Conservation (phyloP, 306 rosid species). For the Rubus idaeus region DNA sequence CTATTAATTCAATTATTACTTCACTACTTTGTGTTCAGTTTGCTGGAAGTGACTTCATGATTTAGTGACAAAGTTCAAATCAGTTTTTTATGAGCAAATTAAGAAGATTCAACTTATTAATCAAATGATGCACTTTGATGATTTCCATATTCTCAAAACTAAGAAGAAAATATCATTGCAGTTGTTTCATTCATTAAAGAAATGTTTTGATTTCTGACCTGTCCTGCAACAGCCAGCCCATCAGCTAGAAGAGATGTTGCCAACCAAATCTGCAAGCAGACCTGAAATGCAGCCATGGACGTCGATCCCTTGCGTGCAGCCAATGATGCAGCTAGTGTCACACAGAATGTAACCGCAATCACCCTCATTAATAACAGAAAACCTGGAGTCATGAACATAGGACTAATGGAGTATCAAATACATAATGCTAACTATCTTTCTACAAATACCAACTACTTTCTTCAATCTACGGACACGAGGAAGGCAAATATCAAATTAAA, state of each 20-base stretch:
- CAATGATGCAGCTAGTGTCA: conserved; percentile 85
- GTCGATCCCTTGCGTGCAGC: conserved; percentile 88
- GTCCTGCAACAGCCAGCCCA: conserved; percentile 96
- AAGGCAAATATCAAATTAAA: not conserved
- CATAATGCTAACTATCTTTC: not conserved
- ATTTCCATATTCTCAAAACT: not conserved
- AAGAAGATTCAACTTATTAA: not conserved
- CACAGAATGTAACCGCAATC: conserved; percentile 91
- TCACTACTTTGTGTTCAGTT: not conserved
- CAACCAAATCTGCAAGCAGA: conserved; percentile 94
- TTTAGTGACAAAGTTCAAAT: not conserved
- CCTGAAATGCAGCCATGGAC: conserved; percentile 97
- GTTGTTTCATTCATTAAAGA: not conserved
- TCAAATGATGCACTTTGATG: not conserved
- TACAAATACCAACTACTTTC: not conserved
- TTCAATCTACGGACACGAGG: not conserved
- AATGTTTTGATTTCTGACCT: conserved; percentile 48
- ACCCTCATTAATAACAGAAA: conserved; percentile 85
- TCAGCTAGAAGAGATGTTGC: conserved; percentile 92
- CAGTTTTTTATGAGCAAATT: not conserved
- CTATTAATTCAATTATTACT: not conserved
- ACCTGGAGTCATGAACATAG: conserved; percentile 47
- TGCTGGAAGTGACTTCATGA: not conserved
- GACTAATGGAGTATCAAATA: conserved; percentile 23
- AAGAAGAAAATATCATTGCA: not conserved